phyloP scores from a whole-genome alignment of 768 basidiomycete genomes.

The Pleurotus platypus region DNA sequence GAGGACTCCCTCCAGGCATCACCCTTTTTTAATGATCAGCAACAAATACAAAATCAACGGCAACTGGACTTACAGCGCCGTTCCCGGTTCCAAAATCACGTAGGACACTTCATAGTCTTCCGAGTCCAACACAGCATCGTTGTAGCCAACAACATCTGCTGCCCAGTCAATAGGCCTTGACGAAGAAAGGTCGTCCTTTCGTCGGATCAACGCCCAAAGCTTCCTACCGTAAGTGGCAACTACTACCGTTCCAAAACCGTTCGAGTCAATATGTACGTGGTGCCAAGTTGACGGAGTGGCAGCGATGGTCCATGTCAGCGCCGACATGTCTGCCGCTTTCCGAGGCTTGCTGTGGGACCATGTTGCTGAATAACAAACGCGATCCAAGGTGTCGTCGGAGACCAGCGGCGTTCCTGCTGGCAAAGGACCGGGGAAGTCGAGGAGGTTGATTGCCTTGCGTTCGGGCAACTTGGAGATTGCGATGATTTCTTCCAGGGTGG shows the following conservation, averaged over 20 bases:
- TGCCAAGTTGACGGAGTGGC: slow-evolving; percentile 1
- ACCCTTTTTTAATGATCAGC: not conserved
- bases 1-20: not conserved
- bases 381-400: not conserved
- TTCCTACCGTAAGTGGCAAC: not conserved
- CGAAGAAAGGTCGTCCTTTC: not conserved
- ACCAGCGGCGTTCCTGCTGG: not conserved
- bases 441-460: not conserved
- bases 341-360: not conserved
- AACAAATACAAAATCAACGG: not conserved
- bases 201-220: not conserved
- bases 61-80: not conserved
- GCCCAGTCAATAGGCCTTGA: not conserved
- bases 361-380: not conserved
- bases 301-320: not conserved
- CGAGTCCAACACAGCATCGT: not conserved
- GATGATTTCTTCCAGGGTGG: not conserved
- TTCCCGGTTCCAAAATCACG: slow-evolving; percentile 1
- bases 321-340: not conserved
- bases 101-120: not conserved
- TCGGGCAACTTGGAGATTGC: not conserved
- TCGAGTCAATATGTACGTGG: not conserved
- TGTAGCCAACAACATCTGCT: not conserved
- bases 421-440: not conserved
- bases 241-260: not conserved